A percentile compares a stretch with the other conserved stretches of the same genome.
These are phyloP conservation scores for Colletotrichum euphorbiae DNA, from an alignment of 2,329 filamentous ascomycete species.

Conservation along the genomic window DNA sequence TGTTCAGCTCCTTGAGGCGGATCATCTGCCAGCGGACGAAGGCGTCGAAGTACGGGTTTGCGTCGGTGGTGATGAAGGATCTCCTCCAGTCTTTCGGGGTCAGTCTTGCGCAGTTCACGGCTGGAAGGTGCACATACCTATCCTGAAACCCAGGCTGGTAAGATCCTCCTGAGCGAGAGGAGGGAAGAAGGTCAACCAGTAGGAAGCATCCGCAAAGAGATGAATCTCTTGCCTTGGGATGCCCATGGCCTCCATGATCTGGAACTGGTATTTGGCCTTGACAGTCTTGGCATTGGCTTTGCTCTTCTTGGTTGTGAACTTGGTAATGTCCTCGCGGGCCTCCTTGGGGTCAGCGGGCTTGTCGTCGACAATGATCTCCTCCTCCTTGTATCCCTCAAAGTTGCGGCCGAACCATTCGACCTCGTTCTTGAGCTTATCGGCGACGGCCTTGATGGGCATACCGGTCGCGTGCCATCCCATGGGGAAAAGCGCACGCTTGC, in stretches of 20 bases:
- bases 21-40: slow-evolving; percentile 99
- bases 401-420: slow-evolving; percentile 88
- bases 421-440: slow-evolving; percentile 93
- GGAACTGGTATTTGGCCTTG: slow-evolving; percentile 95
- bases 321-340: slow-evolving; percentile 84
- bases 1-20: slow-evolving; percentile 86
- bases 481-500: slow-evolving; percentile 87
- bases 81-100: slow-evolving; percentile 54
- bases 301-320: slow-evolving; percentile 92
- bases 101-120: not conserved
- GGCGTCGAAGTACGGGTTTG: slow-evolving; percentile 91
- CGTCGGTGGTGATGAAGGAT: slow-evolving; percentile 83
- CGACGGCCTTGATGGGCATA: slow-evolving; percentile 97
- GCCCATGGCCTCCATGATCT: slow-evolving; percentile 93
- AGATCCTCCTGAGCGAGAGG: slow-evolving; percentile 48
- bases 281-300: slow-evolving; percentile 91
- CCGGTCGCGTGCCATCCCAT: slow-evolving; percentile 97
- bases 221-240: slow-evolving; percentile 91
- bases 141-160: slow-evolving; percentile 38
- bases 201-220: slow-evolving; percentile 87
- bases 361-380: slow-evolving; percentile 62
- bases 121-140: not conserved
- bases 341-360: slow-evolving; percentile 62
- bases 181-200: slow-evolving; percentile 93
- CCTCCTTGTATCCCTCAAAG: slow-evolving; percentile 81